Conservation (phyloP, 148 eudicot genomes). For the Fallopia convolvulus region DNA sequence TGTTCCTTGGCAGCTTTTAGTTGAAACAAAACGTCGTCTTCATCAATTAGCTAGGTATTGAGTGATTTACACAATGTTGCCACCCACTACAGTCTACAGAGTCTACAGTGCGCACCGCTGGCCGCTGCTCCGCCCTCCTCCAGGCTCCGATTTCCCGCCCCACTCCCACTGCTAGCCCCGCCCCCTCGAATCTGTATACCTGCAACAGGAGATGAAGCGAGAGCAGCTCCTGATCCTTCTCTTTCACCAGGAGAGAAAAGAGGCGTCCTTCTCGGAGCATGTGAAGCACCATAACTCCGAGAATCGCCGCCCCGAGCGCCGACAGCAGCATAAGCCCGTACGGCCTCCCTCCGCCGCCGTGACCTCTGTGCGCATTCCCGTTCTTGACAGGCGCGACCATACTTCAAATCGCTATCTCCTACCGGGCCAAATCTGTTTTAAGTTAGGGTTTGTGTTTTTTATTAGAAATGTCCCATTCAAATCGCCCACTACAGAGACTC, state of each 20-base stretch:
- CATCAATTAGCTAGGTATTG: no score
- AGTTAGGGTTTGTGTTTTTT: background rate
- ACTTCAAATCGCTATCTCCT: background rate
- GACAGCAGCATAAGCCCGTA: conserved; percentile 45
- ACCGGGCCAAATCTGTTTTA: conserved; percentile 12
- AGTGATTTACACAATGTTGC: no score
- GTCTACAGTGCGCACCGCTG: no score
- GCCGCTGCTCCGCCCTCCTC: no score
- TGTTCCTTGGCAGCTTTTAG: no score
- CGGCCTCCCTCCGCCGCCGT: conserved; percentile 25
- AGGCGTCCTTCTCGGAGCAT: conserved; percentile 56
- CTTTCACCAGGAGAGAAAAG: conserved; percentile 36
- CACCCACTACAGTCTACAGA: no score
- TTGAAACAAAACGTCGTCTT: no score
- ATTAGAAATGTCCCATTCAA: conserved; percentile 25
- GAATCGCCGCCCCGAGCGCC: conserved; percentile 51
- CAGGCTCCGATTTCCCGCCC: no score
- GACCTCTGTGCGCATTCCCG: conserved; percentile 16
- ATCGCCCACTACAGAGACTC: no score
- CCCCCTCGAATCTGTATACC: conserved; percentile 39
- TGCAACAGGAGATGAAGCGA: conserved; percentile 64
- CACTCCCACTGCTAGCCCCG: no score
- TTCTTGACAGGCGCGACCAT: conserved; percentile 21
- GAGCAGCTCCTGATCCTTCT: conserved; percentile 56
- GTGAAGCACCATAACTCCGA: conserved; percentile 65